phyloP scores from a whole-genome alignment of 225 moss, liverwort and hornwort genomes.

The Thuidium tamariscinum region DNA sequence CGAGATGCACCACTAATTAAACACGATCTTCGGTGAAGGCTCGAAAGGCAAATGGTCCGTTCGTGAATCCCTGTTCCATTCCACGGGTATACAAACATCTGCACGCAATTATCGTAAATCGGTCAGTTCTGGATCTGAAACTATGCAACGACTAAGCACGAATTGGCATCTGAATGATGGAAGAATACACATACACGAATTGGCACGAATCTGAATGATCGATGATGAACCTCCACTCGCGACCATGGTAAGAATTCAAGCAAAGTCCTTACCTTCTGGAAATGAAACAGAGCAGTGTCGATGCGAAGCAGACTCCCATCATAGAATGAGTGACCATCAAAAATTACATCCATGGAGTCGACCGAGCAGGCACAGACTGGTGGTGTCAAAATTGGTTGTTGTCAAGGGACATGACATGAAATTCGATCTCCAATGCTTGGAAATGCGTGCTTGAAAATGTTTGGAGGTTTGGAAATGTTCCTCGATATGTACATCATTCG shows the following conservation, averaged over 20 bases:
- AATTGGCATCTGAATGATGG: not conserved
- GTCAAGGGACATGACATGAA: not conserved
- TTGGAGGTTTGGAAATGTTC: not conserved
- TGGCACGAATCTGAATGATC: too few species aligned
- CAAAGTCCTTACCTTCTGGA: not conserved
- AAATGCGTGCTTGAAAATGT: not conserved
- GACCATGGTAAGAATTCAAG: not conserved
- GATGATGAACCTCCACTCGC: too few species aligned
- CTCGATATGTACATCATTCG: conserved; percentile 4
- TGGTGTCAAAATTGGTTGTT: conserved; percentile 20
- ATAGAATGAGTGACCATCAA: not conserved
- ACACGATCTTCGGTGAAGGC: not conserved
- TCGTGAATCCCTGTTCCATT: not conserved
- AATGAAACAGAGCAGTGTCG: not conserved
- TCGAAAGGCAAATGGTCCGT: not conserved
- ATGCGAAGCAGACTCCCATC: not conserved
- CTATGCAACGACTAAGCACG: not conserved
- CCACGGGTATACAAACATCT: not conserved
- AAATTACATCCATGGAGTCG: conserved; percentile 2
- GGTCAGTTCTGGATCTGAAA: not conserved
- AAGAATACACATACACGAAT: not conserved
- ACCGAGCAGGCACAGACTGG: not conserved
- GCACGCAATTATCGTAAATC: not conserved
- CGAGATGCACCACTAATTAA: not conserved
- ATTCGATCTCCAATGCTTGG: not conserved